These are phyloP conservation scores for Lactarius hatsudake DNA, from an alignment of 768 basidiomycete genomes.

Conservation along the genomic window DNA sequence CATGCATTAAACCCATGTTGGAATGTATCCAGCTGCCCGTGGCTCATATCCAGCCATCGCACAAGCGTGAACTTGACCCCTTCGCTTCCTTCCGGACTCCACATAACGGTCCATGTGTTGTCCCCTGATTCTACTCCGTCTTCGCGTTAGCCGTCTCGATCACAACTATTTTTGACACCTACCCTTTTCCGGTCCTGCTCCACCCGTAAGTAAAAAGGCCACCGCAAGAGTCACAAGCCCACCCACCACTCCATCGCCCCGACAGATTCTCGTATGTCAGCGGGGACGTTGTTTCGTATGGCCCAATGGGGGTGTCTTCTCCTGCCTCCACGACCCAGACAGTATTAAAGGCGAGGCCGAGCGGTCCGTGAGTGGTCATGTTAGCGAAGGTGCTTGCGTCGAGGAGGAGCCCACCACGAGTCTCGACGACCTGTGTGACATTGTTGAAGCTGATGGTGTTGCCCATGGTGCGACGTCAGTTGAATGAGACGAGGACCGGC, in stretches of 20 bases:
- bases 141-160: constrained; percentile 13
- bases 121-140: constrained; percentile 6
- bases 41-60: constrained; percentile 10
- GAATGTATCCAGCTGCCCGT: constrained; percentile 1
- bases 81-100: constrained; percentile 16
- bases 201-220: not conserved
- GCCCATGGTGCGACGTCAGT: not conserved
- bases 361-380: constrained; percentile 1
- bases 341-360: constrained; percentile 12
- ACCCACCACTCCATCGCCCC: constrained; percentile 20
- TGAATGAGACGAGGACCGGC: not conserved
- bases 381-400: constrained; percentile 13
- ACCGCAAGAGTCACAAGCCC: not conserved
- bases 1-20: not conserved
- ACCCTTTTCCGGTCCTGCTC: constrained; percentile 19
- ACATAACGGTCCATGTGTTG: constrained; percentile 14
- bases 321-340: constrained; percentile 12
- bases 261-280: constrained; percentile 10
- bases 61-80: constrained; percentile 8
- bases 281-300: constrained; percentile 6
- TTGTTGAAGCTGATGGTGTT: constrained; percentile 12
- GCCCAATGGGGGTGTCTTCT: constrained; percentile 13
- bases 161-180: not conserved
- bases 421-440: constrained; percentile 15
- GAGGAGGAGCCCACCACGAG: constrained; percentile 14